Conservation (phyloP, 2,329 filamentous ascomycete genomes). For the Basipetospora sp. region DNA sequence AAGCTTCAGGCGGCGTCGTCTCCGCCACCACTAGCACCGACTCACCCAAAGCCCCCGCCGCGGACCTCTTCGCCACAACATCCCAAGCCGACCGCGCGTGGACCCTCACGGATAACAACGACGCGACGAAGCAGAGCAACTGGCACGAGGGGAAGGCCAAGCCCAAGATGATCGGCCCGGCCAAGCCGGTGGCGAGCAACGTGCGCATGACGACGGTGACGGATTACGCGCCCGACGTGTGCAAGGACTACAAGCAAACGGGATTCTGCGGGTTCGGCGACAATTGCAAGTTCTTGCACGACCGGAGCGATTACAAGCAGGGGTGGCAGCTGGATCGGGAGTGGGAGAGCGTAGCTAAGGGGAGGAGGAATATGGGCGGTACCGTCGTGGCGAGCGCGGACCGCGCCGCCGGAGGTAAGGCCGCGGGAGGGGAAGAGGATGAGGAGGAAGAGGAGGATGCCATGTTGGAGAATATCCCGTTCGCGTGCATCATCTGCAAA, state of each 20-base stretch:
- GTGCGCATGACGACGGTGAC: constrained; percentile 80
- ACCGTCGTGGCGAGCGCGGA: constrained; percentile 48
- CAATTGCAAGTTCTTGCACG: constrained; percentile 68
- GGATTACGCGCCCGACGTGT: constrained; percentile 84
- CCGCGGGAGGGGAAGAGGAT: constrained; percentile 27
- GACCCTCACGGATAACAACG: constrained; percentile 54
- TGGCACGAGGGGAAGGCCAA: constrained; percentile 26
- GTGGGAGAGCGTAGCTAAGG: constrained; percentile 76
- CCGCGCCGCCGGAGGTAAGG: constrained; percentile 20
- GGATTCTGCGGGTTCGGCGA: constrained; percentile 51
- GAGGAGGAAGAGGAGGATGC: constrained; percentile 49
- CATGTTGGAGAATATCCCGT: constrained; percentile 70
- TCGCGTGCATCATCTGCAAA: constrained; percentile 77
- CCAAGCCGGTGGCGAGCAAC: constrained; percentile 79
- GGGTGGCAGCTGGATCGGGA: constrained; percentile 92
- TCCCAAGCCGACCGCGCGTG: constrained; percentile 47
- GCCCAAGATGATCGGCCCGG: constrained; percentile 73
- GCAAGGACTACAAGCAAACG: constrained; percentile 54
- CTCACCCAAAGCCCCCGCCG: constrained; percentile 8
- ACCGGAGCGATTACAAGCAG: constrained; percentile 66
- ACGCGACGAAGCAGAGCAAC: constrained; percentile 66
- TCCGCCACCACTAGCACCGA: too few relatives aligned
- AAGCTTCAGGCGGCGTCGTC: neutral
- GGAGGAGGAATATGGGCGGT: constrained; percentile 45
- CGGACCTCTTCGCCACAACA: constrained; percentile 36